Conservation (phyloP, 2,329 filamentous ascomycete species). For the Aquanectria penicillioides region DNA sequence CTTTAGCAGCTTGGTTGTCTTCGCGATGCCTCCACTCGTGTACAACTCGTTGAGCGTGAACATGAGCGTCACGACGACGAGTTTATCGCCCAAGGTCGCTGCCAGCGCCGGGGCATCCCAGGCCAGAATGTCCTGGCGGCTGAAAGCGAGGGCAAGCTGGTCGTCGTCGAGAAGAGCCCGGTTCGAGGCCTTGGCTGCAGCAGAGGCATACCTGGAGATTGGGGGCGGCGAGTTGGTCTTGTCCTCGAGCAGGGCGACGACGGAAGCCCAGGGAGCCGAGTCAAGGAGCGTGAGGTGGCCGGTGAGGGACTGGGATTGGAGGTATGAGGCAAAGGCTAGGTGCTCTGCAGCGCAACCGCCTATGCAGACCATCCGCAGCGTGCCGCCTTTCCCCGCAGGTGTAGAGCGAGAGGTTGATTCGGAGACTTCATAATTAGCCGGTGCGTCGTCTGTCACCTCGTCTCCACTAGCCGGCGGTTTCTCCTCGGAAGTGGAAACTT, state of each 20-base stretch:
- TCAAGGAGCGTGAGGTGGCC: constrained; percentile 75
- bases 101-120: constrained; percentile 49
- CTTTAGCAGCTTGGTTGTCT: constrained; percentile 81
- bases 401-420: not conserved
- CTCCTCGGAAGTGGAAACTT: not conserved
- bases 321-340: constrained; percentile 59
- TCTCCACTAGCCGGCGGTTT: not conserved
- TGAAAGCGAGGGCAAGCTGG: constrained; percentile 54
- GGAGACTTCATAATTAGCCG: not conserved
- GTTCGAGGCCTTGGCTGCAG: constrained; percentile 56
- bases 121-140: constrained; percentile 60
- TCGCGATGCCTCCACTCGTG: constrained; percentile 74
- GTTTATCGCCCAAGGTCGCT: constrained; percentile 43
- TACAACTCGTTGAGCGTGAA: constrained; percentile 98
- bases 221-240: constrained; percentile 63
- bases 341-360: constrained; percentile 73
- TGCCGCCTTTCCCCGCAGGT: constrained; percentile 9
- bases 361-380: constrained; percentile 57
- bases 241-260: constrained; percentile 67
- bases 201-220: constrained; percentile 64
- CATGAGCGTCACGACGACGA: constrained; percentile 79
- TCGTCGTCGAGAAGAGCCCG: constrained; percentile 52
- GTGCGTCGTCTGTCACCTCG: not conserved
- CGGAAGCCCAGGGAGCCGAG: constrained; percentile 78
- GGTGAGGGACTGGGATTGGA: constrained; percentile 41